Conservation (phyloP, 768 basidiomycete genomes). For the Scleroderma bovista region DNA sequence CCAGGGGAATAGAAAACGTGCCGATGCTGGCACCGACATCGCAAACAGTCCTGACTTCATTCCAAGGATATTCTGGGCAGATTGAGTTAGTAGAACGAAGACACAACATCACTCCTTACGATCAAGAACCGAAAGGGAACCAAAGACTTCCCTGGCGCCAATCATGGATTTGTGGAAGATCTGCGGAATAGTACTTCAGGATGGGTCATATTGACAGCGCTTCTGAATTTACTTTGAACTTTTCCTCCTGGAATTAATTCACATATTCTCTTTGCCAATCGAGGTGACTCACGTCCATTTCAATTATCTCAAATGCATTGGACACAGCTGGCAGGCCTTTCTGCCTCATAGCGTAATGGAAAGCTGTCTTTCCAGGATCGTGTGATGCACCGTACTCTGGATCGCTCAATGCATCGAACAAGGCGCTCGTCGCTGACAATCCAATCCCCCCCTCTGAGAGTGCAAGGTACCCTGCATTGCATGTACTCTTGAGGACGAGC, state of each 20-base stretch:
- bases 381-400: constrained; percentile 20
- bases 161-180: constrained; percentile 21
- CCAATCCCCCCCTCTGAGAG: no score
- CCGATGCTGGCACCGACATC: neutral
- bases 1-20: neutral
- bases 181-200: constrained; percentile 3
- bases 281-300: constrained; percentile 12
- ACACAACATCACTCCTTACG: neutral
- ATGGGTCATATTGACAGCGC: constrained; percentile 1
- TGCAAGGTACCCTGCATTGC: constrained; percentile 6
- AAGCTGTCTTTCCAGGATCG: constrained; percentile 15
- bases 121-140: constrained; percentile 13
- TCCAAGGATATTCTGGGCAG: neutral
- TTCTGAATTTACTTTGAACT: no score
- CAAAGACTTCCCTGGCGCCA: constrained; percentile 15
- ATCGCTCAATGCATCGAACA: constrained; percentile 23
- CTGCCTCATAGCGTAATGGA: constrained; percentile 15
- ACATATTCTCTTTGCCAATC: constrained; percentile 19
- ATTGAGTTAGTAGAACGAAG: constrained; percentile 4
- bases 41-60: neutral
- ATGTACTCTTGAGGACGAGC: constrained; percentile 16
- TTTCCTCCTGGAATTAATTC: no score
- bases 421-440: constrained; percentile 5
- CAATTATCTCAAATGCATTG: constrained; percentile 19
- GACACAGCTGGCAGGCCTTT: constrained; percentile 9